These are phyloP conservation scores for Conticribra weissflogii DNA, from an alignment of 108 stramenopile genomes.

Conservation along the genomic window DNA sequence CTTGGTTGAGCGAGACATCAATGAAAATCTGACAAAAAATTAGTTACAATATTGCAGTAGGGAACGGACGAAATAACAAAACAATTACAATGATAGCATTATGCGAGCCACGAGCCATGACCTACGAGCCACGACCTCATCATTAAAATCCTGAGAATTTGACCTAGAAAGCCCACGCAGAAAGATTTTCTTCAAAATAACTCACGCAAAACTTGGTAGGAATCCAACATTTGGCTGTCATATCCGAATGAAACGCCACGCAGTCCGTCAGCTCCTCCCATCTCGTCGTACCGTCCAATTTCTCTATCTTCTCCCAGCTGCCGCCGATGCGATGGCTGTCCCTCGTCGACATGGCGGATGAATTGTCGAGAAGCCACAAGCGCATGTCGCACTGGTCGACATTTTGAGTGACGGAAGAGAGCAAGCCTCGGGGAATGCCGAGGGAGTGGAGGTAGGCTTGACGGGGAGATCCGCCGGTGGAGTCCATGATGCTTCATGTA, in stretches of 20 bases:
- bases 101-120: no score
- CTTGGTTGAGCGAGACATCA: not conserved
- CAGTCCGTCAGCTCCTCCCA: slow-evolving; percentile 17
- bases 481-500: no score
- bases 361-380: slow-evolving; percentile 22
- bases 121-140: no score
- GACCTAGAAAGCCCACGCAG: no score
- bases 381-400: not conserved
- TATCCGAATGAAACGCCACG: slow-evolving; percentile 16
- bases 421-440: slow-evolving; percentile 2
- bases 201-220: slow-evolving; percentile 19
- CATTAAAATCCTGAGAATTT: no score
- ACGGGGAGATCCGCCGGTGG: no score
- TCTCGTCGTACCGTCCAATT: not conserved
- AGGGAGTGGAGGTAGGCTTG: slow-evolving; percentile 4
- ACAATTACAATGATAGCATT: not conserved
- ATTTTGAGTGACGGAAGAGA: not conserved
- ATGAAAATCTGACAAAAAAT: not conserved
- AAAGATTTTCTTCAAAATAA: no score
- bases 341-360: not conserved
- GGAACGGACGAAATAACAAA: not conserved
- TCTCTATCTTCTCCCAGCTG: slow-evolving; percentile 1
- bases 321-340: slow-evolving; percentile 6
- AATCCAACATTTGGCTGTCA: slow-evolving; percentile 26
- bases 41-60: no score